A percentile compares a stretch with the other conserved stretches of the same genome.
Evolutionary conservation across 2,329 filamentous ascomycete genomes (phyloP).

Genomic region (Neofusicoccum cordaticola): DNA sequence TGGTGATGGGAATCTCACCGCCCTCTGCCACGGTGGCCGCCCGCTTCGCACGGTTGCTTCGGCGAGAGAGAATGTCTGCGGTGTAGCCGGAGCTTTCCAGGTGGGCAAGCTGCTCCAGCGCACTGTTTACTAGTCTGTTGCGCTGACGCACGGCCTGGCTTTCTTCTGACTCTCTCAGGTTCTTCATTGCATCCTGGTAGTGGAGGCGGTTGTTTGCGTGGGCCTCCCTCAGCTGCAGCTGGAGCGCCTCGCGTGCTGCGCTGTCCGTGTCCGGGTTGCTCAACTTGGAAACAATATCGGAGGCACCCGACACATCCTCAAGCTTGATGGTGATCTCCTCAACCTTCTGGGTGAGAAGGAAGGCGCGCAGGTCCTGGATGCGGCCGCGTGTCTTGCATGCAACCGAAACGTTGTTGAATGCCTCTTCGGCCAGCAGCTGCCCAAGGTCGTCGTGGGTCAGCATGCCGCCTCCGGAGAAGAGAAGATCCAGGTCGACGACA

Average conservation of each 20-base stretch:
- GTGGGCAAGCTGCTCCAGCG: slow-evolving; percentile 26
- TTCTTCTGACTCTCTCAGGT: slow-evolving; percentile 20
- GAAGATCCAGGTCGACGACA: slow-evolving; percentile 25
- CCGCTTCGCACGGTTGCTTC: slow-evolving; percentile 32
- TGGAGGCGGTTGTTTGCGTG: slow-evolving; percentile 29
- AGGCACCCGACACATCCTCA: slow-evolving; percentile 32
- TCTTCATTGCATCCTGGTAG: slow-evolving; percentile 22
- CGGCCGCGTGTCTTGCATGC: slow-evolving; percentile 31
- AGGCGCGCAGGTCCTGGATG: slow-evolving; percentile 25
- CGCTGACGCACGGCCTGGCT: slow-evolving; percentile 21
- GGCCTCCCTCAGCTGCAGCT: slow-evolving; percentile 28
- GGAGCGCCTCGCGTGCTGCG: slow-evolving; percentile 22
- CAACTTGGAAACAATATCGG: slow-evolving; percentile 27
- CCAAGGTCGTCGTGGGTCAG: slow-evolving; percentile 23
- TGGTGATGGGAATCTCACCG: slow-evolving; percentile 15
- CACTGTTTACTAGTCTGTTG: slow-evolving; percentile 29
- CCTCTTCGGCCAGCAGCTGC: slow-evolving; percentile 28
- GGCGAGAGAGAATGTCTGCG: slow-evolving; percentile 32
- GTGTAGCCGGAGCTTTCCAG: slow-evolving; percentile 31
- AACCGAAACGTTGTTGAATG: slow-evolving; percentile 29
- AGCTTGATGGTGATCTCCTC: slow-evolving; percentile 29
- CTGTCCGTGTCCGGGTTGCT: slow-evolving; percentile 16
- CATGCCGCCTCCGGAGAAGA: slow-evolving; percentile 21
- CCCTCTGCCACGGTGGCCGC: slow-evolving; percentile 21
- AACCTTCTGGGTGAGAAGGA: slow-evolving; percentile 29